Percentiles rank a stretch among this genome's conserved stretches.
phyloP scores from a whole-genome alignment of 2,329 filamentous ascomycete species.

The Ceratocystis ficicola region DNA sequence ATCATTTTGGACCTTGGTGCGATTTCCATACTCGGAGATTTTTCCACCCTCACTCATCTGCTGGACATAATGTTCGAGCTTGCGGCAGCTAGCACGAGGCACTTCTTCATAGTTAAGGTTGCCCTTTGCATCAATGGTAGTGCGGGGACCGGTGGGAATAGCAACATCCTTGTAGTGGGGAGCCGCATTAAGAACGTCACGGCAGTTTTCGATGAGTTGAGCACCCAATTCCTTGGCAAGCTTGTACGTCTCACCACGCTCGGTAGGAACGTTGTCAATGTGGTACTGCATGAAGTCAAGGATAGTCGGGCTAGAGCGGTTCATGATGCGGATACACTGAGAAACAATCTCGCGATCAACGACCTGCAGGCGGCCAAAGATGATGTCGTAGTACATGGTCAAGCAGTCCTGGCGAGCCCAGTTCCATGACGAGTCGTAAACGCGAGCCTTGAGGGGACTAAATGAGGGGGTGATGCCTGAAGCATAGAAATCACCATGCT shows the following conservation, averaged over 20 bases:
- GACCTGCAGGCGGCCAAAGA: slow-evolving; percentile 84
- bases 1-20: slow-evolving; percentile 95
- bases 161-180: slow-evolving; percentile 95
- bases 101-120: slow-evolving; percentile 87
- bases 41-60: slow-evolving; percentile 98
- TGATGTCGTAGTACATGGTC: slow-evolving; percentile 98
- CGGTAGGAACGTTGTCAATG: slow-evolving; percentile 95
- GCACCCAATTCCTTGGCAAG: slow-evolving; percentile 90
- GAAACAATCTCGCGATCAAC: slow-evolving; percentile 97
- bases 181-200: slow-evolving; percentile 69
- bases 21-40: slow-evolving; percentile 96
- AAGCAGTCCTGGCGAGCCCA: slow-evolving; percentile 96
- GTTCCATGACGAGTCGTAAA: slow-evolving; percentile 98
- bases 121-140: slow-evolving; percentile 81
- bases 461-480: slow-evolving; percentile 89
- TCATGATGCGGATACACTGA: slow-evolving; percentile 98
- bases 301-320: slow-evolving; percentile 87
- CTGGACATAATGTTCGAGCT: slow-evolving; percentile 95
- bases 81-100: slow-evolving; percentile 77
- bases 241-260: slow-evolving; percentile 93
- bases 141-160: slow-evolving; percentile 80
- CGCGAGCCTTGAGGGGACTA: slow-evolving; percentile 81
- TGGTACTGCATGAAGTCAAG: slow-evolving; percentile 99
- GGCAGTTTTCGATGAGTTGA: slow-evolving; percentile 95
- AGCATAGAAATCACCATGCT: slow-evolving; percentile 95